Base-by-base conservation (phyloP, 1,284 basidiomycete species). In the Ustilago esculenta region DNA sequence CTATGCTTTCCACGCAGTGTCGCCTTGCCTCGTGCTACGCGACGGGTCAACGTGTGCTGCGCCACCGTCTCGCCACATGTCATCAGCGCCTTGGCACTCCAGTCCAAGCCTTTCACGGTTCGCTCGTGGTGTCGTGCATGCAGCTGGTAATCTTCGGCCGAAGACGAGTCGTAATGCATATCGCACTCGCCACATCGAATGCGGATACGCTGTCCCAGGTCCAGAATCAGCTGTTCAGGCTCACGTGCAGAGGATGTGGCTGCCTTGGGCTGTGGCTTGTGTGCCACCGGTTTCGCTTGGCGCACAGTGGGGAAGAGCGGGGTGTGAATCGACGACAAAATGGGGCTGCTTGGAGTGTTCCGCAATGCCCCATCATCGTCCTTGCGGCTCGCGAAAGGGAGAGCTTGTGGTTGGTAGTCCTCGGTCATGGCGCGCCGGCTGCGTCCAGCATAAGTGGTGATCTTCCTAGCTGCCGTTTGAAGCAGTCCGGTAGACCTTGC, bases 121-220 rank as follows among this genome's bases (percentile, higher is more conserved):
- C 71, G 44, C 14, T 75, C 73, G 53, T 79, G 77, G 35, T 76
- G 54, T 40, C 65, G 51, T 21, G 52, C 42, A 45, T 79, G 77
- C 56, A 77, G 49, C 32, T 59, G 29, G 14, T 48, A 58, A 50
- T 79, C 77, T 39, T 76, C 63, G 2, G 70, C 44, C 18, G 68
- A 71, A 7, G 67, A 70, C 15, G 58, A 39, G 44, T 79, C 76
- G 57, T 70, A 79, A 43, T 76, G 73, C 76, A 79, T 79, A 5
- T 61, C 65, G 45, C 76, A 79, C 20, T 69, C 66, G 8, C 14
- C 35, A 51, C 76, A 79, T 0, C 55, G 58, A 10, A 73, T 49
- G n/a, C 63, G 68, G 36, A 75, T 72, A 20, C 54, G 61, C 51
- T 78, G 76, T 5, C 76, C 76, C 8, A 78, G 43, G 39, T 78